A percentile compares a stretch with the other conserved stretches of the same genome.
These are phyloP conservation scores for Mangifera indica DNA, from an alignment of 345 rosid genomes.

Conservation along the genomic window DNA sequence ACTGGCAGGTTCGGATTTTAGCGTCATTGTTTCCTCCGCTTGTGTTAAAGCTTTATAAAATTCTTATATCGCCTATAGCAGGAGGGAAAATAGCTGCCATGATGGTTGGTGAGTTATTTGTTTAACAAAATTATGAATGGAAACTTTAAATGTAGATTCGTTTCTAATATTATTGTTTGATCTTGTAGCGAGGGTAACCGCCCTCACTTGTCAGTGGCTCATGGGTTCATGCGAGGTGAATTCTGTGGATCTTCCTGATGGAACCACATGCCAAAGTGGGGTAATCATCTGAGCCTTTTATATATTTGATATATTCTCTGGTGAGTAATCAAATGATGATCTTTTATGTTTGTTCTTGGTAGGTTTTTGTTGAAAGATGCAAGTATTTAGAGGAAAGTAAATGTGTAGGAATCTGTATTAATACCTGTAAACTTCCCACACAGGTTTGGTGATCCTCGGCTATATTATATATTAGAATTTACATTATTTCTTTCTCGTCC, in stretches of 20 bases:
- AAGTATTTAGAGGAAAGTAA: constrained; percentile 91
- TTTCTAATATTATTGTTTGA: not conserved
- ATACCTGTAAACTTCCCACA: constrained; percentile 93
- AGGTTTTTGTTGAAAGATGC: constrained; percentile 94
- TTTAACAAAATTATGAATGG: not conserved
- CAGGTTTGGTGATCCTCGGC: constrained; percentile 48
- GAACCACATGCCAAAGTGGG: constrained; percentile 71
- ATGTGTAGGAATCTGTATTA: constrained; percentile 77
- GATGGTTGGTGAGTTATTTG: constrained; percentile 82
- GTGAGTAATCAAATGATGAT: no score
- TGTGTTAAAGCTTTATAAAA: constrained; percentile 59
- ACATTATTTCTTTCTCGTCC: not conserved
- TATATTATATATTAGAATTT: no score
- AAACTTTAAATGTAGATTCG: no score
- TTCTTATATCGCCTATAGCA: constrained; percentile 65
- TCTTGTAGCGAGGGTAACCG: constrained; percentile 77
- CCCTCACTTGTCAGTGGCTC: constrained; percentile 92
- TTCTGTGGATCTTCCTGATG: constrained; percentile 74
- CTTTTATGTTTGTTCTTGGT: constrained; percentile 9
- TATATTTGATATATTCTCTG: not conserved
- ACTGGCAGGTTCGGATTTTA: constrained; percentile 61
- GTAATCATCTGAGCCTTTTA: constrained; percentile 34
- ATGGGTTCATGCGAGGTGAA: constrained; percentile 78
- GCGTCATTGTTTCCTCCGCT: constrained; percentile 77
- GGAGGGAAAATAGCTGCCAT: constrained; percentile 73